These are phyloP conservation scores for Arxiozyma bovina DNA, from an alignment of 1,139 yeast genomes.

Conservation along the genomic window DNA sequence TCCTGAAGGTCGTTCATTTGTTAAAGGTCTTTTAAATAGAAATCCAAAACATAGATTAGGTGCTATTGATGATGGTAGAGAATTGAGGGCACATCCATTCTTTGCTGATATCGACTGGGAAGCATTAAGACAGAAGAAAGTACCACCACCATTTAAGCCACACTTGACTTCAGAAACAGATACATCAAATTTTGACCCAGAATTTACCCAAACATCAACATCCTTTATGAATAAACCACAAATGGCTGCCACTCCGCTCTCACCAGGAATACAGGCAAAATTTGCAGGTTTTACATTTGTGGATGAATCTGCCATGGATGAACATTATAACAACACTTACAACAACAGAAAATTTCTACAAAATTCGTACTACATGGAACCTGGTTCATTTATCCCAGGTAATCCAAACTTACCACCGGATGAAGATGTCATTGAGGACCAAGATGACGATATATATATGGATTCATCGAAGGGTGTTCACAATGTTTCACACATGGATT, in stretches of 20 bases:
- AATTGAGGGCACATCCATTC: slow-evolving; percentile 82
- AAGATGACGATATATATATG: slow-evolving; percentile 49
- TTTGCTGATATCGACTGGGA: slow-evolving; percentile 89
- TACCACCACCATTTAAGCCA: slow-evolving; percentile 98
- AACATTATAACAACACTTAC: slow-evolving; percentile 45
- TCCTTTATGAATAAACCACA: slow-evolving; percentile 60
- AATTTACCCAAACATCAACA: slow-evolving; percentile 86
- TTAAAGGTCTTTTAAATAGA: slow-evolving; percentile 86
- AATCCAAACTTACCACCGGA: slow-evolving; percentile 73
- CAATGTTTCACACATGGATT: slow-evolving; percentile 18
- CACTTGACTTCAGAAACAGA: slow-evolving; percentile 85
- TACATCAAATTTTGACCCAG: slow-evolving; percentile 94
- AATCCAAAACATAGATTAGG: slow-evolving; percentile 94
- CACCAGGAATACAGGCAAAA: slow-evolving; percentile 92
- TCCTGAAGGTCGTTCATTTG: slow-evolving; percentile 87
- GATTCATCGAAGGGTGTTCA: slow-evolving; percentile 15
- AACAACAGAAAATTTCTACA: slow-evolving; percentile 29
- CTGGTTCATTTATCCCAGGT: slow-evolving; percentile 69
- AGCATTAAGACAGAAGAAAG: slow-evolving; percentile 61
- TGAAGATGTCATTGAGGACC: slow-evolving; percentile 75
- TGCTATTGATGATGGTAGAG: slow-evolving; percentile 83
- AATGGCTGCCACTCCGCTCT: slow-evolving; percentile 46
- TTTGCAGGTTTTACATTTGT: slow-evolving; percentile 95
- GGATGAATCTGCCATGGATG: slow-evolving; percentile 89
- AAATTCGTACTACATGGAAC: slow-evolving; percentile 36